phyloP scores from a whole-genome alignment of 805 yeast species.

The Yamadazyma laniorum region DNA sequence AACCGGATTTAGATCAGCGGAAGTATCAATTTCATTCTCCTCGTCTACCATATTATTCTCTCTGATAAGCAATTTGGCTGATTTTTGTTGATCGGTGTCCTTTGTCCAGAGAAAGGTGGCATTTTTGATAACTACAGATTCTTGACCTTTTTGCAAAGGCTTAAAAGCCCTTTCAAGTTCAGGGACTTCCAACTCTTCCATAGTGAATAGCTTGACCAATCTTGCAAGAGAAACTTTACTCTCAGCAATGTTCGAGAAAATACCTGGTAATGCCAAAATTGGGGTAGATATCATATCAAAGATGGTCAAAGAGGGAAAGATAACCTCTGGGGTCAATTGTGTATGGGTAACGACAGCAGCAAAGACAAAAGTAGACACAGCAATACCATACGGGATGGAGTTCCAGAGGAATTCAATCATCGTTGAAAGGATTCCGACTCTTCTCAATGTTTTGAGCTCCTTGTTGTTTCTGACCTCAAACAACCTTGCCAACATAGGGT shows the following conservation, averaged over 20 bases:
- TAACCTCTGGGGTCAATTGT: conserved; percentile 34
- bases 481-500: conserved; percentile 35
- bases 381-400: conserved; percentile 37
- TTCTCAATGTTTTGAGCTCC: conserved; percentile 28
- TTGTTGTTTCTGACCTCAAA: conserved; percentile 33
- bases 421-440: conserved; percentile 34
- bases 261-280: conserved; percentile 30
- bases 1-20: conserved; percentile 15
- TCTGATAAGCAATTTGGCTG: neutral
- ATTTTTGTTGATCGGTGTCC: conserved; percentile 9
- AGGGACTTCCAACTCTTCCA: conserved; percentile 33
- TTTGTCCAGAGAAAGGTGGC: conserved; percentile 33
- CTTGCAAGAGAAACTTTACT: conserved; percentile 32
- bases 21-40: conserved; percentile 16
- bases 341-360: conserved; percentile 23
- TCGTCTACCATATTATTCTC: conserved; percentile 13
- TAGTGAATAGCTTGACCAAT: conserved; percentile 28
- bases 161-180: conserved; percentile 18
- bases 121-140: conserved; percentile 24
- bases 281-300: conserved; percentile 38
- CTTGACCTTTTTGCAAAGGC: conserved; percentile 20
- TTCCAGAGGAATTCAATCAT: conserved; percentile 34
- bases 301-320: conserved; percentile 41
- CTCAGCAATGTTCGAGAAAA: conserved; percentile 28
- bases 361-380: conserved; percentile 31